Evolutionary conservation across 2,329 filamentous ascomycete species (phyloP), one percentile per base, ranked within the genome.

Genomic region (Graphium sp.): DNA sequence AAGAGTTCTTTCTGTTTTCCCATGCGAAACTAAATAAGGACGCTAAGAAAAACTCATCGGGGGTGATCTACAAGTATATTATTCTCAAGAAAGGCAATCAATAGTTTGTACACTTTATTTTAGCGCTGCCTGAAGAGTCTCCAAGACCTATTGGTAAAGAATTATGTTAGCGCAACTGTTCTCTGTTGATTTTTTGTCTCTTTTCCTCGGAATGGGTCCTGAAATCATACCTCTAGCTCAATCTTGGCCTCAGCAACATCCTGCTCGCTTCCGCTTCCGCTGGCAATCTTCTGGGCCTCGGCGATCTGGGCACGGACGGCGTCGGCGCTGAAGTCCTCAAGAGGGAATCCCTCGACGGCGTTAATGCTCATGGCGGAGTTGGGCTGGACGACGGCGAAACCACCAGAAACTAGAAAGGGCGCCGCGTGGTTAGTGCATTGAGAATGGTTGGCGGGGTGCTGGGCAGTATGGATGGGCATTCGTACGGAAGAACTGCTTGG

Each of bases 241-340:
- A 98, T 87, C 74, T 94, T 95, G 42, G 89, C 89, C 74, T 98
- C 89, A 40, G 87, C 87, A 59, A 95, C 81, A 50, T 95, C 89
- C 62, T 84, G 77, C 72, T 94, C 89, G 57, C 83, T 94, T 49
- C 87, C 89, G 50, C 66, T 74, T 49, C 89, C 89, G 54, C 61
- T 74, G 46, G 77, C 84, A 50, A 95, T 76, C 75, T 94, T 95
- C 62, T 93, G 82, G 41, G 85, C 84, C 66, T 98, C 89, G 36
- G 81, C 60, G 46, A 95, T 83, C 66, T 94, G 87, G 50, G 77
- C 72, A 50, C 71, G 73, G 55, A 98, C 81, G 41, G 81, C 75
- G 38, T 95, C 89, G 42, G 74, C 63, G 67, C 81, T 93, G 69
- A 98, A 98, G 50, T 94, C 84, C 60, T 95, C 89, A 34, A 98